These are phyloP conservation scores for Withania somnifera DNA, from an alignment of 305 asterid genomes.

Conservation along the genomic window DNA sequence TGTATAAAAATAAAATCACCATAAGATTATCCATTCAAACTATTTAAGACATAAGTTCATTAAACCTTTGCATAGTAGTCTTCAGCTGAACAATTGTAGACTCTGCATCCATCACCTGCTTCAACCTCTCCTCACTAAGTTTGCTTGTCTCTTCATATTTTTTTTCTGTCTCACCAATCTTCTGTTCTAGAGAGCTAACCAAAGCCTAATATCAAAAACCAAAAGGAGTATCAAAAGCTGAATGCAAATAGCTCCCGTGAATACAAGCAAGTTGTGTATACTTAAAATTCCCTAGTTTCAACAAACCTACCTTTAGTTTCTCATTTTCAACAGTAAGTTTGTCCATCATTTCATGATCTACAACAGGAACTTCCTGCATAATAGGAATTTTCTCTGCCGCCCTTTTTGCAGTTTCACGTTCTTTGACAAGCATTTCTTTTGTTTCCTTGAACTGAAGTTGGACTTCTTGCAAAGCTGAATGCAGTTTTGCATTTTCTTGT, in stretches of 20 bases:
- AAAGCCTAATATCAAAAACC: constrained; percentile 36
- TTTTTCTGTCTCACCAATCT: constrained; percentile 86
- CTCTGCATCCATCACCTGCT: constrained; percentile 90
- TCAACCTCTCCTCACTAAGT: constrained; percentile 88
- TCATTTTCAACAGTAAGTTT: constrained; percentile 73
- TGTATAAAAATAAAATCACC: not conserved
- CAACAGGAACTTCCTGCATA: constrained; percentile 75
- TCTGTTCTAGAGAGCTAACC: constrained; percentile 73
- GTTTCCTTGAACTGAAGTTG: constrained; percentile 78
- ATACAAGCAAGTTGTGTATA: not conserved
- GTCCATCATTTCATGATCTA: constrained; percentile 66
- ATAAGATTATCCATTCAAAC: not conserved
- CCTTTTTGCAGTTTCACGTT: constrained; percentile 42
- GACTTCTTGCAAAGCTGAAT: constrained; percentile 64
- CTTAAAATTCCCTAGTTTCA: not conserved
- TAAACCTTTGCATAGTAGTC: constrained; percentile 65
- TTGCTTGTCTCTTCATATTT: constrained; percentile 79
- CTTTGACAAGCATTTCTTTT: constrained; percentile 54
- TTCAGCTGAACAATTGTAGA: constrained; percentile 74
- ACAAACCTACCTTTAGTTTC: constrained; percentile 59
- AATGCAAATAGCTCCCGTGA: not conserved
- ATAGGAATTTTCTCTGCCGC: constrained; percentile 60
- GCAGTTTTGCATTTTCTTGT: constrained; percentile 75
- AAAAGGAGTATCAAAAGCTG: constrained; percentile 6
- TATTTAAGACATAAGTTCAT: not conserved